Evolutionary conservation across 2,329 filamentous ascomycete genomes (phyloP).

Genomic region (Ophioceras dolichostomum): DNA sequence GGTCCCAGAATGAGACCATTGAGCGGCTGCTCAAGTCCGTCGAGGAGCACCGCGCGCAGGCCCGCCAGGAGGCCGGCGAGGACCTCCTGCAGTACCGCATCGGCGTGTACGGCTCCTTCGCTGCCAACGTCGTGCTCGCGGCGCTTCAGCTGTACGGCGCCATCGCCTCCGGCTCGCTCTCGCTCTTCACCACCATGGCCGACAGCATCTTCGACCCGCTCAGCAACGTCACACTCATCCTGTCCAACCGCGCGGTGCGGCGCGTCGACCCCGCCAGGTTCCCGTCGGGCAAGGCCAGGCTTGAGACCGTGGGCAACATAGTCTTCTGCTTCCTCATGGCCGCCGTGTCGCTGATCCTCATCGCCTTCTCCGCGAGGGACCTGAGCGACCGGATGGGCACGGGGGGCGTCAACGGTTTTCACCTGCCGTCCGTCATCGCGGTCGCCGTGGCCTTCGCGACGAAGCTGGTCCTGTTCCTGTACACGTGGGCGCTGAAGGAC

Average conservation of each 20-base stretch:
- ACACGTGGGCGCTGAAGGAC: constrained; percentile 85
- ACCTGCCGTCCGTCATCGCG: constrained; percentile 73
- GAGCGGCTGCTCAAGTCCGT: constrained; percentile 84
- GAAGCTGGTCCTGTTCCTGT: constrained; percentile 74
- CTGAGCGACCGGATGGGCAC: constrained; percentile 40
- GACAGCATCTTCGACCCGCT: constrained; percentile 89
- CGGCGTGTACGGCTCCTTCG: constrained; percentile 55
- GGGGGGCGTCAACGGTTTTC: constrained; percentile 50
- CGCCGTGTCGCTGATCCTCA: constrained; percentile 79
- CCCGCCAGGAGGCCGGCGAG: constrained; percentile 66
- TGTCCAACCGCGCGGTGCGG: constrained; percentile 79
- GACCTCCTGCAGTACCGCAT: constrained; percentile 69
- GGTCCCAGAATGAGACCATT: constrained; percentile 86
- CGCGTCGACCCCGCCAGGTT: constrained; percentile 78
- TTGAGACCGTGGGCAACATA: constrained; percentile 94
- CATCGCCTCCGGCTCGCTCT: constrained; percentile 76
- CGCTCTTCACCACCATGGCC: constrained; percentile 94
- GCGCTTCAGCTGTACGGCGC: constrained; percentile 82
- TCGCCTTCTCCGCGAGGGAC: constrained; percentile 72
- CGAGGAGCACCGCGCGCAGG: constrained; percentile 76
- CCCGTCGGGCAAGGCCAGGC: constrained; percentile 82
- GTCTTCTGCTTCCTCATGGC: constrained; percentile 96
- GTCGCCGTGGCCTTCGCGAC: constrained; percentile 75
- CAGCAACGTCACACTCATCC: constrained; percentile 76
- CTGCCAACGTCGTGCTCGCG: constrained; percentile 69